A percentile compares a stretch with the other conserved stretches of the same genome.
Conservation (phyloP, 2,329 filamentous ascomycete genomes). For the Fusarium fujikuroi region DNA sequence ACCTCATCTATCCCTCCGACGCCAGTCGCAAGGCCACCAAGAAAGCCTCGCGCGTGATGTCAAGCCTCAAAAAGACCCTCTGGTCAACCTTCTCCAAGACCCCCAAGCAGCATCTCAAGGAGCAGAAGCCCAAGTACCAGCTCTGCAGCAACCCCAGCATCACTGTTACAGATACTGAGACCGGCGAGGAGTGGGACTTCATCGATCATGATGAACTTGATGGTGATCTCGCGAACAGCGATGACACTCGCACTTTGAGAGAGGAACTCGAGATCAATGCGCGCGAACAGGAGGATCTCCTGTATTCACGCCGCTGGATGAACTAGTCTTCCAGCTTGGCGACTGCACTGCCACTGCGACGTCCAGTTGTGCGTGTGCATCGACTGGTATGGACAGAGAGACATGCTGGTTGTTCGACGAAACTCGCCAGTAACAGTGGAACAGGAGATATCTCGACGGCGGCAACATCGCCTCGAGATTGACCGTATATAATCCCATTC, state of each 20-base stretch:
- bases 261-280: not conserved
- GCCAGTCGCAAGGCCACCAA: not conserved
- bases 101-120: not conserved
- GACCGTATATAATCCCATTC: not conserved
- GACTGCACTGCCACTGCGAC: fast-evolving
- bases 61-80: not conserved
- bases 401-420: not conserved
- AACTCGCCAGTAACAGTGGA: not conserved
- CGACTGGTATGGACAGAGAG: fast-evolving
- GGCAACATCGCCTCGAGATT: not conserved
- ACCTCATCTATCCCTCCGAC: not conserved
- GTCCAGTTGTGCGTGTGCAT: fast-evolving
- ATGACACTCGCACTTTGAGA: not conserved
- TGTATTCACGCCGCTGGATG: not conserved
- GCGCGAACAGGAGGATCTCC: not conserved
- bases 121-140: not conserved
- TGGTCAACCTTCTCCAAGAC: not conserved
- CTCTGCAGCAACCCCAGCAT: not conserved
- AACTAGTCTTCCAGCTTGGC: fast-evolving
- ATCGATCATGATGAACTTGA: not conserved
- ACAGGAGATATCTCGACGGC: not conserved
- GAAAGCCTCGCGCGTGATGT: not conserved
- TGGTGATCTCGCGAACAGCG: not conserved
- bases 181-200: not conserved
- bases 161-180: not conserved